Conservation (phyloP, 805 yeast species). For the Metschnikowia peoriensis region DNA sequence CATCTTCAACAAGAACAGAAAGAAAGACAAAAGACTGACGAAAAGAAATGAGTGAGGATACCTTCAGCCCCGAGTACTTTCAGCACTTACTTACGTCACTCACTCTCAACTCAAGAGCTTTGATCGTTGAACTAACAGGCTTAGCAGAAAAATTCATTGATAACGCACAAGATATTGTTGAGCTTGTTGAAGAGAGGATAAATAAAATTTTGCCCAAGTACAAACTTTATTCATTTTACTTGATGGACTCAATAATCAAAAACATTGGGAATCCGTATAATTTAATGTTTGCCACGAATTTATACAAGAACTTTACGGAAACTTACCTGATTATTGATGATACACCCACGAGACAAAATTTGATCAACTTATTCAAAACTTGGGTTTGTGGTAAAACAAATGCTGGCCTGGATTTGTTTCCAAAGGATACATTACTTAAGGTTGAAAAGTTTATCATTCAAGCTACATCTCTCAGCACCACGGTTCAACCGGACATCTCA, state of each 20-base stretch:
- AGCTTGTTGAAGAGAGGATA: constrained; percentile 36
- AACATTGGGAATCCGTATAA: constrained; percentile 45
- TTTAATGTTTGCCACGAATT: constrained; percentile 32
- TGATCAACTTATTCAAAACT: constrained; percentile 41
- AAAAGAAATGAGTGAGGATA: constrained; percentile 19
- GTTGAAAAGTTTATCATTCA: constrained; percentile 40
- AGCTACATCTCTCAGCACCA: constrained; percentile 30
- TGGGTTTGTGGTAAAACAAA: constrained; percentile 37
- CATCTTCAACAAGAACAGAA: background rate
- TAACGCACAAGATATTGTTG: constrained; percentile 31
- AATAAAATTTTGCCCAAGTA: constrained; percentile 38
- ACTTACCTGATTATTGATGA: constrained; percentile 40
- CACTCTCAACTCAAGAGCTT: constrained; percentile 37
- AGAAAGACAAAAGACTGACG: background rate
- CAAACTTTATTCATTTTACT: constrained; percentile 32
- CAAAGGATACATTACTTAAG: constrained; percentile 24
- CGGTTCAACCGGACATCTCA: constrained; percentile 9
- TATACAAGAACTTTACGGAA: constrained; percentile 37
- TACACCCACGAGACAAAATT: constrained; percentile 36
- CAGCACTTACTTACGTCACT: constrained; percentile 32
- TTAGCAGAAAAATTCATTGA: constrained; percentile 36
- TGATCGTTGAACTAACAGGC: constrained; percentile 39
- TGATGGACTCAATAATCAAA: constrained; percentile 43
- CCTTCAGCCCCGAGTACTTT: constrained; percentile 28
- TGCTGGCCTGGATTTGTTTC: constrained; percentile 36